Percentiles rank a stretch among this genome's conserved stretches.
Evolutionary conservation across 331 rosid genomes (phyloP).

Genomic region (Quercus lobata): DNA sequence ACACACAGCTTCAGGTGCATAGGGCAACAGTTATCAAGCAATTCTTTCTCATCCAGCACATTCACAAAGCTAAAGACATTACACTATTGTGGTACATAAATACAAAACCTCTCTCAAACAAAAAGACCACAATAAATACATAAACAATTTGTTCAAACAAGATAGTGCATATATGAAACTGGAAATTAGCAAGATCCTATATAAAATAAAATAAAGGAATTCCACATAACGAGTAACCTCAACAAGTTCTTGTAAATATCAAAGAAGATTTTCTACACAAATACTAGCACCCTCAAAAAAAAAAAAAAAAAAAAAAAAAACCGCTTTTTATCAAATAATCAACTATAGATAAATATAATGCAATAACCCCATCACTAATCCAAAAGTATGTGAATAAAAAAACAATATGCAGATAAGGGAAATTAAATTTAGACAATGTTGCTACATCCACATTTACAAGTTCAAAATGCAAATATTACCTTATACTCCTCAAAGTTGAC

Average conservation of each 20-base stretch:
- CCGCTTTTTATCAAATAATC: too few species aligned
- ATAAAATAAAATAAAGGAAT: neutral
- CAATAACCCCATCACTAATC: too few species aligned
- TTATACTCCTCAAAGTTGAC: slow-evolving; percentile 92
- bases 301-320: too few species aligned
- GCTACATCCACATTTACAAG: slow-evolving; percentile 1
- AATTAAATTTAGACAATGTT: too few species aligned
- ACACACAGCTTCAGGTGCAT: slow-evolving; percentile 84
- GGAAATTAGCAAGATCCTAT: too few species aligned
- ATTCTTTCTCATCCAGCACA: slow-evolving; percentile 64
- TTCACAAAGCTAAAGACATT: slow-evolving; percentile 3
- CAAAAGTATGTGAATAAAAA: slow-evolving; percentile 1
- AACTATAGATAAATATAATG: too few species aligned
- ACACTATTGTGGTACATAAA: slow-evolving; percentile 8
- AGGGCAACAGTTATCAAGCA: slow-evolving; percentile 53
- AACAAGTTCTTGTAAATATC: neutral
- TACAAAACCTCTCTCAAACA: neutral
- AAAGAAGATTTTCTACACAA: neutral
- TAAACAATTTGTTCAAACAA: too few species aligned
- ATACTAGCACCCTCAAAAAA: neutral
- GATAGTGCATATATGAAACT: too few species aligned
- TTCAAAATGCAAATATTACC: slow-evolving; percentile 36
- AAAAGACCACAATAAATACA: too few species aligned
- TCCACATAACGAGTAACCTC: neutral
- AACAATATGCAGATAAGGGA: neutral